A percentile compares a stretch with the other conserved stretches of the same genome.
Evolutionary conservation across 73 alveolate species (phyloP).

Genomic region (Paramecium sonneborni): DNA sequence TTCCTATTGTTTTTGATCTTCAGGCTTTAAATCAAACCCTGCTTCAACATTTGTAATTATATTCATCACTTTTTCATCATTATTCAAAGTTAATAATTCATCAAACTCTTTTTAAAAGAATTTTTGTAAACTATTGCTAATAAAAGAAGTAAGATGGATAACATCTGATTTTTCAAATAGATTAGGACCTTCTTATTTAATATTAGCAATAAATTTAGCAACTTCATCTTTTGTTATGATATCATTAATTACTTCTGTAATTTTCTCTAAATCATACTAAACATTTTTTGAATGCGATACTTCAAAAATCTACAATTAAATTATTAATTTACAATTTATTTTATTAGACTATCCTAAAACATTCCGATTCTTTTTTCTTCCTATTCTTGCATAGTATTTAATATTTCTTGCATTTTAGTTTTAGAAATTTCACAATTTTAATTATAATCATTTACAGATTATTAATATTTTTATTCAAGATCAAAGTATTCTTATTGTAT

Average conservation of each 20-base stretch:
- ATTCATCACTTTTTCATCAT: neutral
- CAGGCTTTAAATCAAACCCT: neutral
- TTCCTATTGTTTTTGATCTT: neutral
- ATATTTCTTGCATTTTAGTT: neutral
- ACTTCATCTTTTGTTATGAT: neutral
- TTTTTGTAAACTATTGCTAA: slow-evolving; percentile 38
- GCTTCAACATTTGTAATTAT: neutral
- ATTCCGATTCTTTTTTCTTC: slow-evolving; percentile 20
- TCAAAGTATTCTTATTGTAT: neutral
- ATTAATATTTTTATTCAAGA: slow-evolving; percentile 10
- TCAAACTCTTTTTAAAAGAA: slow-evolving; percentile 36
- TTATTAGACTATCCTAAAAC: neutral
- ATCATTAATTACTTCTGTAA: slow-evolving; percentile 29
- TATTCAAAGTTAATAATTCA: slow-evolving; percentile 5
- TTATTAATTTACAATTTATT: neutral
- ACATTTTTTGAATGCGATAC: slow-evolving; percentile 51
- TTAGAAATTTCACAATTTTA: neutral
- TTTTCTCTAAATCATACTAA: slow-evolving; percentile 34
- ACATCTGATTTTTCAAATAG: neutral
- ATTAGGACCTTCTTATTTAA: neutral
- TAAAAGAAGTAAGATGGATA: neutral
- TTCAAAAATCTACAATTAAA: neutral
- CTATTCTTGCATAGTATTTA: neutral
- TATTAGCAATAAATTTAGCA: neutral
- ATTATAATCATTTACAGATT: slow-evolving; percentile 6